Base-by-base conservation (phyloP, 2,329 filamentous ascomycete species). In the Pseudocercospora pini-densiflorae region DNA sequence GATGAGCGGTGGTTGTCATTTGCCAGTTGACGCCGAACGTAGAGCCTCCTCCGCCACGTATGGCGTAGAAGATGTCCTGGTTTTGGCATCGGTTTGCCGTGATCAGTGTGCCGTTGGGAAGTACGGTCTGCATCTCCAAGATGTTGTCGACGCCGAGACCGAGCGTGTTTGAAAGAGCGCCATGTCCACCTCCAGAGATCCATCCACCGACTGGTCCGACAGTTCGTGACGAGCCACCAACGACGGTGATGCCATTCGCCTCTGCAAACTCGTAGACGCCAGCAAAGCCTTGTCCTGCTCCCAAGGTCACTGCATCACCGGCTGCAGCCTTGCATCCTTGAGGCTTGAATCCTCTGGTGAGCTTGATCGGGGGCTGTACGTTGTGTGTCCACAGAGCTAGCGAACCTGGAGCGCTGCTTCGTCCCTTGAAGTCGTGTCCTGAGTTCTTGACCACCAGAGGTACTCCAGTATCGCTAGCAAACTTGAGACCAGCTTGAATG, bases 1-100 rank as follows among this genome's bases (percentile, higher is more conserved):
- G 49, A 16, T 54, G 49, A 24, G 49, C 49, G 3, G 19, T 54
- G 49, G 12, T 14, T 24, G 49, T 54, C 49, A 54, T 54, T 29
- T 54, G 19, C 45, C 61, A 24, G 33, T 64, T 69, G 21, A 74
- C 70, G 12, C 70, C 72, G 51, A 69, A 70, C 2, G 70, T 69
- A 19, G 19, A 49, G 74, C 83, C 86, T 16, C 87, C 86, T 29
- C 73, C 72, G 8, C 86, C 87, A 62, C 84, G 84, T 4, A 88
- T 79, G 0, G 83, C 85, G 66, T 77, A 79, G 75, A 80, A 87
- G 10, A 89, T 77, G 64, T 88, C 86, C 0, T 80, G 68, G 65
- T 88, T 77, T 6, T 77, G 73, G 1, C 73, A 73, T 6, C 74
- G 71, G 40, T 74, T 74, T 10, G 72, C 72, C 8, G 65, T 71